Percentiles rank a stretch among this genome's conserved stretches.
phyloP scores from a whole-genome alignment of 495 filamentous ascomycete genomes.

The Penicillium simplicissimum region DNA sequence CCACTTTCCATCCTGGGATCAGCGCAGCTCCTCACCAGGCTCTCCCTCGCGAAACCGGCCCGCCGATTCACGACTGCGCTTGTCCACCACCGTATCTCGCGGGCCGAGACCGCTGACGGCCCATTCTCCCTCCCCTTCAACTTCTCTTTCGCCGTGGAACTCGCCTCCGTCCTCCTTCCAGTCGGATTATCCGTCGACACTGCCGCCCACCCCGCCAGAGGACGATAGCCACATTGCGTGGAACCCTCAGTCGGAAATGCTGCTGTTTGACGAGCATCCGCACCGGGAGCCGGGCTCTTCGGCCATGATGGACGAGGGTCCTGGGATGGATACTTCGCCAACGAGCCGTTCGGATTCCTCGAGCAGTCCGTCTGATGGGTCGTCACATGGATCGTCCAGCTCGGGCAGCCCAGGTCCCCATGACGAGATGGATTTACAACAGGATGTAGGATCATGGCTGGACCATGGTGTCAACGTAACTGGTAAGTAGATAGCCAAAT shows the following conservation, averaged over 20 bases:
- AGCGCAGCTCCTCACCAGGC: slow-evolving; percentile 33
- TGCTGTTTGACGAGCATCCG: slow-evolving; percentile 36
- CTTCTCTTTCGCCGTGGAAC: slow-evolving; percentile 28
- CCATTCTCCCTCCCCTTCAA: slow-evolving; percentile 21
- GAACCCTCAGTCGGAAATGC: slow-evolving; percentile 39
- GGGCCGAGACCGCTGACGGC: slow-evolving; percentile 40
- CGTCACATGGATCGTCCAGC: slow-evolving; percentile 40
- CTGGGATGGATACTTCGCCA: slow-evolving; percentile 34
- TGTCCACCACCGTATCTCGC: slow-evolving; percentile 36
- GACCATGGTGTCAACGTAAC: slow-evolving; percentile 46
- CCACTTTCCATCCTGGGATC: slow-evolving; percentile 45
- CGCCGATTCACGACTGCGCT: slow-evolving; percentile 40
- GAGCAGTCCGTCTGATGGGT: slow-evolving; percentile 38
- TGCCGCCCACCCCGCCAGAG: slow-evolving; percentile 47
- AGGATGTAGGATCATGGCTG: slow-evolving; percentile 42
- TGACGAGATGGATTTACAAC: slow-evolving; percentile 43
- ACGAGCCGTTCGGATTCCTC: slow-evolving; percentile 31
- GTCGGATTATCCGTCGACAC: slow-evolving; percentile 38
- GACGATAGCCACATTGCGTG: slow-evolving; percentile 46
- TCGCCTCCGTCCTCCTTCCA: slow-evolving; percentile 26
- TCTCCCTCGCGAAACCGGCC: slow-evolving; percentile 36
- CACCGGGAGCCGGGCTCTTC: slow-evolving; percentile 33
- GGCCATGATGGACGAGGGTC: slow-evolving; percentile 41
- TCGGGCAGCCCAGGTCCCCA: slow-evolving; percentile 40
- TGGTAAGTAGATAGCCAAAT: slow-evolving; percentile 31